Conservation (phyloP, 2,329 filamentous ascomycete genomes). For the Coniella lustricola region DNA sequence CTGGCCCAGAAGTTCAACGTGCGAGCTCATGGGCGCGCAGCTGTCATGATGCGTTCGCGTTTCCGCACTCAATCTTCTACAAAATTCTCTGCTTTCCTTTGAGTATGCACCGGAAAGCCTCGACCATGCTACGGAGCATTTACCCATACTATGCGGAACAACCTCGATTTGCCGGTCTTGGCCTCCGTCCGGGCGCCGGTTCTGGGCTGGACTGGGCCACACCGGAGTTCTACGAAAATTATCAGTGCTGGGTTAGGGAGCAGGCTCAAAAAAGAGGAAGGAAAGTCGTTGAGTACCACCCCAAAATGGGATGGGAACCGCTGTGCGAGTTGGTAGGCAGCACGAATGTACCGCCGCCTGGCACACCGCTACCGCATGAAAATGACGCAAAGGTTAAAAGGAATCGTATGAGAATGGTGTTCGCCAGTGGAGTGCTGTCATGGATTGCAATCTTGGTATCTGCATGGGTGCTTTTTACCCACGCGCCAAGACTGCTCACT, state of each 20-base stretch:
- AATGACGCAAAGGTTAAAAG: constrained; percentile 21
- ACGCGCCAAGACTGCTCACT: too few relatives aligned
- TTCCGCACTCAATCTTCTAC: neutral
- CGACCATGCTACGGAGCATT: neutral
- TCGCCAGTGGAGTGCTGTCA: neutral
- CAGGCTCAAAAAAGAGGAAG: neutral
- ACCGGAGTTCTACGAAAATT: neutral
- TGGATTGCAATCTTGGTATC: neutral
- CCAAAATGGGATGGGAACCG: neutral
- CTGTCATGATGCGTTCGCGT: neutral
- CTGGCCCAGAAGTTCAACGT: neutral
- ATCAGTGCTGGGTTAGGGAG: neutral
- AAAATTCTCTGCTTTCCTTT: neutral
- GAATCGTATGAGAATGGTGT: neutral
- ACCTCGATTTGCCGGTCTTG: neutral
- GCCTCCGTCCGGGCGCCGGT: neutral
- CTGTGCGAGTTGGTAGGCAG: constrained; percentile 1
- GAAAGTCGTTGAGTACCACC: neutral
- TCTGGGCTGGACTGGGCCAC: neutral
- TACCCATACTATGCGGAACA: neutral
- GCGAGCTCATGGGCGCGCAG: neutral
- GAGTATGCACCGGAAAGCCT: neutral
- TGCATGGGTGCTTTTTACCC: neutral
- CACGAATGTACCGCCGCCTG: constrained; percentile 23
- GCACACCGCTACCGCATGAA: constrained; percentile 24